These are phyloP conservation scores for Kuraishia ogatae DNA, from an alignment of 805 yeast genomes.

Conservation along the genomic window DNA sequence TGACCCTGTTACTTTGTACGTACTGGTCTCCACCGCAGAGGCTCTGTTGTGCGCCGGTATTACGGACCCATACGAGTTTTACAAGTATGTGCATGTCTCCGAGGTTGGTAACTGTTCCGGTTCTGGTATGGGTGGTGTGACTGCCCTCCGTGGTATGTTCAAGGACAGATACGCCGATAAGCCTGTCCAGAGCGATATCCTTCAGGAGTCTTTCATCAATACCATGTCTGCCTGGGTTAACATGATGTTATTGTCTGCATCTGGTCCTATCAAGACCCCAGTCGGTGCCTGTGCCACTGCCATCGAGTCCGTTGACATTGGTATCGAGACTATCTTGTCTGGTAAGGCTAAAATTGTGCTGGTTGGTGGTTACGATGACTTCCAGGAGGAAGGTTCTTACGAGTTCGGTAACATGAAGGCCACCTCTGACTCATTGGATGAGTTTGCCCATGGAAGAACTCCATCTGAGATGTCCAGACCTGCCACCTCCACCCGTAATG, in stretches of 20 bases:
- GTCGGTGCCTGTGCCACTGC: conserved; percentile 99
- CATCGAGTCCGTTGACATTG: conserved; percentile 92
- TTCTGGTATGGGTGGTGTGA: conserved; percentile 99
- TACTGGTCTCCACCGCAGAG: conserved; percentile 89
- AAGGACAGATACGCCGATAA: conserved; percentile 86
- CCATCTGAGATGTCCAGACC: conserved; percentile 99
- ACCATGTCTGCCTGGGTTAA: conserved; percentile 99
- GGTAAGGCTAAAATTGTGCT: conserved; percentile 95
- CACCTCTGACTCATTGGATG: conserved; percentile 83
- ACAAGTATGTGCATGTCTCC: conserved; percentile 95
- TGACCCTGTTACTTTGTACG: conserved; percentile 90
- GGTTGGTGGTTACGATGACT: conserved; percentile 99
- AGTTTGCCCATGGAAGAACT: conserved; percentile 91
- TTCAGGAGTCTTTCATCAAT: conserved; percentile 97
- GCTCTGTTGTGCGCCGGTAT: conserved; percentile 92
- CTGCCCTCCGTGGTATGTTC: conserved; percentile 96
- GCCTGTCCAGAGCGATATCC: conserved; percentile 94
- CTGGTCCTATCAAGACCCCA: conserved; percentile 99
- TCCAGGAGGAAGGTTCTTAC: conserved; percentile 97
- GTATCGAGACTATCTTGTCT: conserved; percentile 85
- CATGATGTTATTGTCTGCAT: conserved; percentile 91
- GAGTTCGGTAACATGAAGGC: conserved; percentile 99
- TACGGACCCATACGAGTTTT: conserved; percentile 97
- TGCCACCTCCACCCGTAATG: conserved; percentile 89
- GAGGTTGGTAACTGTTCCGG: conserved; percentile 99